Base-by-base conservation (phyloP, 176 grass and related monocot species). In the Juncus inflexus region DNA sequence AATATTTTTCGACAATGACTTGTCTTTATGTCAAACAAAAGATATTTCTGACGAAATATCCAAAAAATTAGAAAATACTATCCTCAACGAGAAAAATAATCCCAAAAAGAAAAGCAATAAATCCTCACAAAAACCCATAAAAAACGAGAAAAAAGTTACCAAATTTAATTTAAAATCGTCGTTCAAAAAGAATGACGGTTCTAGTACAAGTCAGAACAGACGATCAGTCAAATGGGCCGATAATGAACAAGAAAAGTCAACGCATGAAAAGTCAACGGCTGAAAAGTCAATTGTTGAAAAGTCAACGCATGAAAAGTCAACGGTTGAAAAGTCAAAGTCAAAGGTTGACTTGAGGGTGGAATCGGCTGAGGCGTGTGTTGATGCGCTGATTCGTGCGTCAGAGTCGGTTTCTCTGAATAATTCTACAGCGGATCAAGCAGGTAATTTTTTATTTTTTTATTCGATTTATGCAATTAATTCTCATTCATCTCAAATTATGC, bases 361-460 rank as follows among this genome's bases (percentile, higher is more conserved):
- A 63, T 92, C 94, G 47, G 89, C 94, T 52, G 89, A 92, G 78
- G 94, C 89, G 43, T 92, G 83, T 61, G 89, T 85, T 66, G 65
- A 77, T 62, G 85, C 94, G 10, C 85, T 99, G 63, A 73, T 37
- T 75, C 70, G 82, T 37, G 94, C 89, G 37, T 79, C 80, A 63
- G 85, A 84, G 65, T 76, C 72, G 86, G 86, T 86, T 76, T 77
- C 80, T 66, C 84, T 78, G 47, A 80, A 88, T 61, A 82, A 73
- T 35, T 75, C 76, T 37, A 75, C 79, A 86, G 78, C 69, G 52
- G 85, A 69, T 72, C 71, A 99, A 80, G 85, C 88, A 72, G 94
- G 94, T 99, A 79, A n/a, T 36, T 47, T 4, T 28, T 28, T 28
- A 28, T 28, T 28, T 28, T 28, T 28, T 28, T 28, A 28, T 28